phyloP scores from a whole-genome alignment of 305 asterid species.

The Fraxinus ornus region DNA sequence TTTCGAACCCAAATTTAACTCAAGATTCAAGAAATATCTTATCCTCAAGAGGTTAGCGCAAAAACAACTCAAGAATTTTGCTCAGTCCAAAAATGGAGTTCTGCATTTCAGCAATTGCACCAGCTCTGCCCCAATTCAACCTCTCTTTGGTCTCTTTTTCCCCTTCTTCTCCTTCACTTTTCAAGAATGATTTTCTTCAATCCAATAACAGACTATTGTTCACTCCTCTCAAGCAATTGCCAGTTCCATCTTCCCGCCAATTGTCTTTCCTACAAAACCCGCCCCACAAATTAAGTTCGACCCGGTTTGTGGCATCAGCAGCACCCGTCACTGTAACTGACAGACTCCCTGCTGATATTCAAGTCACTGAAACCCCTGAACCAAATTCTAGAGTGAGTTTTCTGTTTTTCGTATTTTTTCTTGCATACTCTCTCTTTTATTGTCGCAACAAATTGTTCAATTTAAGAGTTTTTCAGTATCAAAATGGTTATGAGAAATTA shows the following conservation, averaged over 20 bases:
- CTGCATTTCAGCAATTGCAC: slow-evolving; percentile 39
- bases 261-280: slow-evolving; percentile 25
- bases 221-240: slow-evolving; percentile 26
- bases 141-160: slow-evolving; percentile 35
- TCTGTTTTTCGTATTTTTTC: neutral
- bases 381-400: slow-evolving; percentile 71
- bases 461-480: neutral
- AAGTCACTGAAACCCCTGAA: slow-evolving; percentile 63
- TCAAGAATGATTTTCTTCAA: slow-evolving; percentile 22
- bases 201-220: slow-evolving; percentile 33
- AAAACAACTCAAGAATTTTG: neutral
- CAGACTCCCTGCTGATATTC: slow-evolving; percentile 77
- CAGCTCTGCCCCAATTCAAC: slow-evolving; percentile 39
- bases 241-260: slow-evolving; percentile 44
- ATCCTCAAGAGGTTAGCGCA: slow-evolving; percentile 1
- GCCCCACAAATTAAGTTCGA: neutral
- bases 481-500: neutral
- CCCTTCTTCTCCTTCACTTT: slow-evolving; percentile 26
- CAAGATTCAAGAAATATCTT: slow-evolving; percentile 19
- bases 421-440: neutral
- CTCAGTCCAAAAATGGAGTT: slow-evolving; percentile 44
- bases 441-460: neutral
- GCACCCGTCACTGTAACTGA: slow-evolving; percentile 49
- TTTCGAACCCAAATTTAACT: neutral
- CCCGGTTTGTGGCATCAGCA: slow-evolving; percentile 41